These are phyloP conservation scores for Sugiyamaella smithiae DNA, from an alignment of 805 yeast genomes.

Conservation along the genomic window DNA sequence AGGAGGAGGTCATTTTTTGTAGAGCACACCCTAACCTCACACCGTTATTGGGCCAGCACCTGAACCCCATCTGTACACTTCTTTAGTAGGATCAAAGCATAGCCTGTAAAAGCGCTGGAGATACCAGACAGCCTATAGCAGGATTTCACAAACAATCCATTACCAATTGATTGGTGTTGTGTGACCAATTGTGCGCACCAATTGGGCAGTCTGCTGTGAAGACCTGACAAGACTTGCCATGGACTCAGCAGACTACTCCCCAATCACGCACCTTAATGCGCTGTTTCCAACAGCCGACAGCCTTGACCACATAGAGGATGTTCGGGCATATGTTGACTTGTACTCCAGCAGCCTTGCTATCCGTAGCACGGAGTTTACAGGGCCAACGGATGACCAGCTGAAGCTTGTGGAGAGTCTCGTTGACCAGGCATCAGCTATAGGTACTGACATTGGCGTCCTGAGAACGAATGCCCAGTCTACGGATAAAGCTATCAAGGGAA, in stretches of 20 bases:
- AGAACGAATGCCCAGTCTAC: conserved; percentile 51
- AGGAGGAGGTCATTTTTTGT: no score
- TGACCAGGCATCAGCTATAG: conserved; percentile 36
- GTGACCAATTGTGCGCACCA: no score
- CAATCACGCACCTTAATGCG: conserved; percentile 49
- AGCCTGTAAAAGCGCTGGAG: no score
- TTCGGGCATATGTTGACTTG: conserved; percentile 47
- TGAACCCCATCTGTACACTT: no score
- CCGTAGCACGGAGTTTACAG: conserved; percentile 38
- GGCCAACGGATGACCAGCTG: conserved; percentile 26
- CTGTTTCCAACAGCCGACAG: conserved; percentile 52
- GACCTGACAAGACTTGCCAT: no score
- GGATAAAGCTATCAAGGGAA: conserved; percentile 57
- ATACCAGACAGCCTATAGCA: no score
- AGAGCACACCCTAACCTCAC: no score
- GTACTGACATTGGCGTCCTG: conserved; percentile 47
- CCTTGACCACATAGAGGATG: conserved; percentile 49
- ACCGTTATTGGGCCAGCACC: no score
- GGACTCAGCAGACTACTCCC: conserved; percentile 48
- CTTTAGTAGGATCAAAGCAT: no score
- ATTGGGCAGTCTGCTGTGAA: no score
- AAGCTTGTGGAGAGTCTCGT: conserved; percentile 28
- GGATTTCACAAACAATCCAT: no score
- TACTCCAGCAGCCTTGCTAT: conserved; percentile 52
- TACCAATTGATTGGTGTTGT: no score